Conservation (phyloP, 257 asterid species). For the Scutellaria galericulata region DNA sequence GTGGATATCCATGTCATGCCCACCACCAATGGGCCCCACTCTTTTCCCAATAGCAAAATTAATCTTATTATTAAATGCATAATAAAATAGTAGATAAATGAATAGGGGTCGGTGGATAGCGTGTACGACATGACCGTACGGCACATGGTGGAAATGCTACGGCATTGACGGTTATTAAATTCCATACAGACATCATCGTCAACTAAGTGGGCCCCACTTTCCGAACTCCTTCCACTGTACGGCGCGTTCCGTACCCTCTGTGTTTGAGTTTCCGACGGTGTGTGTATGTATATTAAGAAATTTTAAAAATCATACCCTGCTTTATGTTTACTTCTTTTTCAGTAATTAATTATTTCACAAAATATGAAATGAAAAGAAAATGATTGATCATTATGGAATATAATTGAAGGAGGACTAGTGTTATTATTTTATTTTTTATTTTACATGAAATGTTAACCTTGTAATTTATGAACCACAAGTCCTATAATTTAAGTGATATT, state of each 20-base stretch:
- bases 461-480: too few species aligned
- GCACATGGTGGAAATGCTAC: conserved; percentile 32
- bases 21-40: conserved; percentile 28
- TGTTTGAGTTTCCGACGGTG: too few species aligned
- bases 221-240: conserved; percentile 12
- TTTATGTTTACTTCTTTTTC: too few species aligned
- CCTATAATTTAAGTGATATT: too few species aligned
- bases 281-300: too few species aligned
- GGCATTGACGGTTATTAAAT: conserved; percentile 34
- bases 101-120: conserved; percentile 35
- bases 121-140: conserved; percentile 47
- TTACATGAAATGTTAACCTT: too few species aligned
- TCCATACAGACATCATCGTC: conserved; percentile 31
- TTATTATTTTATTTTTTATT: too few species aligned
- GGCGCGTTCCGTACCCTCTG: not conserved
- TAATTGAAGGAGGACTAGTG: too few species aligned
- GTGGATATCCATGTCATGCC: conserved; percentile 42
- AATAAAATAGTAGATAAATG: not conserved
- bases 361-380: too few species aligned
- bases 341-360: too few species aligned
- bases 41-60: not conserved
- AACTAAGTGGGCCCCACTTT: conserved; percentile 28
- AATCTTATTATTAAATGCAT: not conserved
- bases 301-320: too few species aligned
- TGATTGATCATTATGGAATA: too few species aligned